Evolutionary conservation across 2,329 filamentous ascomycete genomes (phyloP).

Genomic region (Nothomitra cinnamomea): DNA sequence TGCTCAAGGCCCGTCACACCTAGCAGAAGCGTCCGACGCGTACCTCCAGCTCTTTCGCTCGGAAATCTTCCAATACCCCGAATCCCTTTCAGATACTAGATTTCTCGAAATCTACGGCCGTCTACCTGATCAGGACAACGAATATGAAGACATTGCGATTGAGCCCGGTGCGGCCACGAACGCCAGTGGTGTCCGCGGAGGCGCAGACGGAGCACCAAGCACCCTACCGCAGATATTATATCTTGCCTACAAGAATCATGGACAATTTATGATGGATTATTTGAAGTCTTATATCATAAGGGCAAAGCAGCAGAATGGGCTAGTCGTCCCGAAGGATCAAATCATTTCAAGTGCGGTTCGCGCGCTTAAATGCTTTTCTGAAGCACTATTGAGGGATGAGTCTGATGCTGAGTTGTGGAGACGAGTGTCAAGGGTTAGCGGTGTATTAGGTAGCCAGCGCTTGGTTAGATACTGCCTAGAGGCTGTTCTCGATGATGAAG

Average conservation of each 20-base stretch:
- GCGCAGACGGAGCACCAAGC: slow-evolving; percentile 58
- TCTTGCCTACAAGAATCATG: slow-evolving; percentile 87
- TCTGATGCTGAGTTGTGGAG: slow-evolving; percentile 47
- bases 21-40: slow-evolving; percentile 58
- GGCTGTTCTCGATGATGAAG: slow-evolving; percentile 43
- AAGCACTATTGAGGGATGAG: slow-evolving; percentile 47
- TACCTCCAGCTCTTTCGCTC: slow-evolving; percentile 77
- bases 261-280: slow-evolving; percentile 73
- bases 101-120: slow-evolving; percentile 39
- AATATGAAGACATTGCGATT: slow-evolving; percentile 6
- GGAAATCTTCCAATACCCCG: slow-evolving; percentile 85
- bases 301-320: background rate
- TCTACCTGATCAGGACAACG: slow-evolving; percentile 11
- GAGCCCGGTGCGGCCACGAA: slow-evolving; percentile 16
- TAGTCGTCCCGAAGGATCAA: background rate
- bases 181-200: slow-evolving; percentile 35
- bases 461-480: slow-evolving; percentile 45
- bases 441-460: slow-evolving; percentile 38
- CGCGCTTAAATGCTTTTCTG: slow-evolving; percentile 37
- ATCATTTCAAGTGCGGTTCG: slow-evolving; percentile 13
- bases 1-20: slow-evolving; percentile 63
- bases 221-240: slow-evolving; percentile 81
- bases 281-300: slow-evolving; percentile 33
- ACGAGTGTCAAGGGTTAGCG: slow-evolving; percentile 38
- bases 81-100: slow-evolving; percentile 71